Conservation (phyloP, 2,329 filamentous ascomycete genomes). For the Lojkania enalia region DNA sequence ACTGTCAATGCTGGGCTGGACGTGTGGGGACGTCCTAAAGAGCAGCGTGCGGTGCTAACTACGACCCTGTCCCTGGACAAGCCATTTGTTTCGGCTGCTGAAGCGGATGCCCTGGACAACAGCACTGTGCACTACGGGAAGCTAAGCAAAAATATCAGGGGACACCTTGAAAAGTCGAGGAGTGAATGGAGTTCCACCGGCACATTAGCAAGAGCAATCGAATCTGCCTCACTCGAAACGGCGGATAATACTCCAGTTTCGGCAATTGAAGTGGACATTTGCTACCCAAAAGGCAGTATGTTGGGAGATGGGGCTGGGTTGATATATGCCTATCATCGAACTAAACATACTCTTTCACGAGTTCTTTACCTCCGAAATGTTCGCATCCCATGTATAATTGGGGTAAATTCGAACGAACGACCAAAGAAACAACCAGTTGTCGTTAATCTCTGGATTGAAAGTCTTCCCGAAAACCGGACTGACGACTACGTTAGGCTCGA, state of each 20-base stretch:
- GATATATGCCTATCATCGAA: slow-evolving; percentile 35
- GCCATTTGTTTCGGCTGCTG: slow-evolving; percentile 62
- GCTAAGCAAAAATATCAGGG: slow-evolving; percentile 67
- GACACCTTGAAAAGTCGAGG: slow-evolving; percentile 44
- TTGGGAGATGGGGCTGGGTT: slow-evolving; percentile 64
- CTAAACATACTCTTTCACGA: slow-evolving; percentile 22
- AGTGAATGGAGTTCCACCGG: slow-evolving; percentile 29
- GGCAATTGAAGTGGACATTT: slow-evolving; percentile 57
- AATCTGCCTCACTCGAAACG: slow-evolving; percentile 8
- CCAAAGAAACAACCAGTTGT: slow-evolving; percentile 66
- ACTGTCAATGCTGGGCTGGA: slow-evolving; percentile 62
- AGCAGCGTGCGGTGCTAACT: slow-evolving; percentile 66
- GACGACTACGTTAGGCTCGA: slow-evolving; percentile 64
- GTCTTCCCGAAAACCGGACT: slow-evolving; percentile 42
- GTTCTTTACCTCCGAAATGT: slow-evolving; percentile 60
- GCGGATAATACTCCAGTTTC: slow-evolving; percentile 32
- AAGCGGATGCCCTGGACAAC: slow-evolving; percentile 62
- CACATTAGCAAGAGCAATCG: slow-evolving; percentile 18
- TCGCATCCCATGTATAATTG: slow-evolving; percentile 68
- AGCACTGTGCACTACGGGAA: slow-evolving; percentile 77
- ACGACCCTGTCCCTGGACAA: slow-evolving; percentile 60
- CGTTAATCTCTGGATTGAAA: slow-evolving; percentile 65
- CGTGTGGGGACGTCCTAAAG: slow-evolving; percentile 67
- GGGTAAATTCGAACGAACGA: slow-evolving; percentile 73
- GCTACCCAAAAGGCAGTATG: slow-evolving; percentile 69